Evolutionary conservation across 176 grass and related monocot species (phyloP), one percentile per base, ranked within the genome.

Genomic region (Carex cristatella): DNA sequence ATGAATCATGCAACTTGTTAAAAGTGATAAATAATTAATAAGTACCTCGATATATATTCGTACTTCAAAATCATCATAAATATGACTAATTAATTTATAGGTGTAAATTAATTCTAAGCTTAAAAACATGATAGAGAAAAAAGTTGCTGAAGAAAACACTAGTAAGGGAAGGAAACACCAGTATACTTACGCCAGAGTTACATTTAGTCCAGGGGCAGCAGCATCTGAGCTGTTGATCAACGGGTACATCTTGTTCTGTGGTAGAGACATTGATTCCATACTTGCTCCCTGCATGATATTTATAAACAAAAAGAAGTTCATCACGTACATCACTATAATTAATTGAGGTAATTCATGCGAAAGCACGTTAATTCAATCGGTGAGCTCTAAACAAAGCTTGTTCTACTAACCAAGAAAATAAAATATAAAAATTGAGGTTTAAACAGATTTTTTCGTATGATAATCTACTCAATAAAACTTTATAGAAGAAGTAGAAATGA

Each of bases 221-320:
- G 88, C 88, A 12, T 82, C 69, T 1, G 46, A 9, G 13, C 18
- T 57, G 8, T 77, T 30, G 67, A 89, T 79, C 84, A 89, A 49
- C 0, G 79, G 88, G 61, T 79, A 89, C 2, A 79, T 27, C 18
- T 61, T 68, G 27, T 69, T 68, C 8, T 70, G 28, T 30, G 87
- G 87, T 68, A 86, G 69, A 65, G 16, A 28, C 51, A 61, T 31
- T 18, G 67, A 0, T 10, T 71, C 7, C 2, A 60, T 59, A 65
- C 88, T 89, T 85, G 13, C 13, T 69, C 88, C 88, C 83, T 48
- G 54, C 28, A 33, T 57, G 58, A 10, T 0, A 58, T 51, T 51
- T 16, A 77, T 33, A 77, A 56, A 56, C 16, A 77, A 19, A 77
- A 28, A 51, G 0, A 10, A 23, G 3, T 46, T 73, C 16, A 76